Conservation (phyloP, 768 basidiomycete genomes). For the Ephemerocybe angulata region DNA sequence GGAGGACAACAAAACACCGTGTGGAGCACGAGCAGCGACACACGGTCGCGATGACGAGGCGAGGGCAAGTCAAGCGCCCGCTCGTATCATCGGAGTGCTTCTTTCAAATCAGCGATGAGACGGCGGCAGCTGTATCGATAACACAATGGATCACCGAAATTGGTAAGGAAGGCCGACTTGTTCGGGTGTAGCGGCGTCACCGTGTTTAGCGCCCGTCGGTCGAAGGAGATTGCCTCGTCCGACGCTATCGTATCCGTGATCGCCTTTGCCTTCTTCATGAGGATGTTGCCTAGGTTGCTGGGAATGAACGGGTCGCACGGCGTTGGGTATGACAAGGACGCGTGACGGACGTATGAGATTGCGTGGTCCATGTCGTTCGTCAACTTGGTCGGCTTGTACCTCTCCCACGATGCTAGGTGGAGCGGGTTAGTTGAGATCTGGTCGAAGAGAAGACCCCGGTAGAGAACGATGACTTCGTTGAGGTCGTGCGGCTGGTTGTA, state of each 20-base stretch:
- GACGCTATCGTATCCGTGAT: slow-evolving; percentile 2
- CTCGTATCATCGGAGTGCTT: slow-evolving; percentile 7
- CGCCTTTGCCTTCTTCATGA: slow-evolving; percentile 1
- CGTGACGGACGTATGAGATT: slow-evolving; percentile 5
- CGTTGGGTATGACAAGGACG: slow-evolving; percentile 8
- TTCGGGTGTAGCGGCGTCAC: slow-evolving; percentile 1
- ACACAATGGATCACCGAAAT: slow-evolving; percentile 8
- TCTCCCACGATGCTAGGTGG: slow-evolving; percentile 3
- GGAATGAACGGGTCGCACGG: slow-evolving; percentile 8
- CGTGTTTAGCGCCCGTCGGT: slow-evolving; percentile 2
- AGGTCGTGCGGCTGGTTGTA: too few relatives aligned
- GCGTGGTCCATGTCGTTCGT: slow-evolving; percentile 9
- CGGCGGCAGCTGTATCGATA: slow-evolving; percentile 4
- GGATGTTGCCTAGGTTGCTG: slow-evolving; percentile 11
- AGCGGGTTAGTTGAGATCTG: slow-evolving; percentile 2
- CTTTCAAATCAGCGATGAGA: slow-evolving; percentile 4
- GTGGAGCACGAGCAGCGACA: slow-evolving; percentile 5
- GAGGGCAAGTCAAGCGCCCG: slow-evolving; percentile 8
- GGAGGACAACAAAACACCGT: slow-evolving; percentile 21
- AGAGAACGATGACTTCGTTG: slow-evolving; percentile 4
- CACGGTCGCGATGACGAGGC: slow-evolving; percentile 8
- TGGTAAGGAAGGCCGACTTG: slow-evolving; percentile 8
- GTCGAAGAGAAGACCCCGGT: slow-evolving; percentile 5
- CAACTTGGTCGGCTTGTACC: slow-evolving; percentile 3
- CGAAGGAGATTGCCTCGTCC: slow-evolving; percentile 5